Base-by-base conservation (phyloP, 306 rosid genomes). In the Sesbania bispinosa region DNA sequence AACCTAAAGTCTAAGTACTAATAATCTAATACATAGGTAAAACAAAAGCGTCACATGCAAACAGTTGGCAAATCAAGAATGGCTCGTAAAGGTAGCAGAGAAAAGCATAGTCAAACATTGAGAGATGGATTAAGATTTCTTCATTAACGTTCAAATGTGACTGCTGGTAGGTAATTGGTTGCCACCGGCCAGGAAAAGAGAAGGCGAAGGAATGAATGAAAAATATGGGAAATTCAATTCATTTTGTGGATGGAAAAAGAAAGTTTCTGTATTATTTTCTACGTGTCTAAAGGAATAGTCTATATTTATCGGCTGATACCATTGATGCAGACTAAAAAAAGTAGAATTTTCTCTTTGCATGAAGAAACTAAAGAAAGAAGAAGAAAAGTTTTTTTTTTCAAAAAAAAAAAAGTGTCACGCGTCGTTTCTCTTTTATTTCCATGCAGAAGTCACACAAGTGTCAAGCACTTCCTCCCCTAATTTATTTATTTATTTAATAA, bases 171-270 rank as follows among this genome's bases (percentile, higher is more conserved):
- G 38, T 18, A 2, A 61, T 42, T 14, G 18, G 61, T 20, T 46
- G 30, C 63, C 70, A 73, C 70, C 62, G 15, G 6, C 70, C 35
- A 14, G 21, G 15, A 48, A 67, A 33, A 10, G 62, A 26, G 59
- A 76, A 47, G 20, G 20, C 4, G 20, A 48, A 77, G 11, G 29
- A 23, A 60, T 32, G 7, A 36, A 3, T 27, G 11, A 59, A 62
- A n/a, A 50, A 38, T 52, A 16, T 21, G n/a, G 26, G 5, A 62
- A 69, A 3, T 6, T 19, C n/a, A n/a, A n/a, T 32, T 67, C 33
- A 19, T 51, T 35, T 41, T 16, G 24, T 10, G 36, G 13, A 11
- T 27, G 45, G 48, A 16, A 15, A 29, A 52, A 7, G 15, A 51
- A 20, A 0, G n/a, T n/a, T n/a, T n/a, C n/a, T n/a, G n/a, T n/a